Evolutionary conservation across 2,329 filamentous ascomycete genomes (phyloP), one percentile per base, ranked within the genome.

Genomic region (Claviceps sp.): DNA sequence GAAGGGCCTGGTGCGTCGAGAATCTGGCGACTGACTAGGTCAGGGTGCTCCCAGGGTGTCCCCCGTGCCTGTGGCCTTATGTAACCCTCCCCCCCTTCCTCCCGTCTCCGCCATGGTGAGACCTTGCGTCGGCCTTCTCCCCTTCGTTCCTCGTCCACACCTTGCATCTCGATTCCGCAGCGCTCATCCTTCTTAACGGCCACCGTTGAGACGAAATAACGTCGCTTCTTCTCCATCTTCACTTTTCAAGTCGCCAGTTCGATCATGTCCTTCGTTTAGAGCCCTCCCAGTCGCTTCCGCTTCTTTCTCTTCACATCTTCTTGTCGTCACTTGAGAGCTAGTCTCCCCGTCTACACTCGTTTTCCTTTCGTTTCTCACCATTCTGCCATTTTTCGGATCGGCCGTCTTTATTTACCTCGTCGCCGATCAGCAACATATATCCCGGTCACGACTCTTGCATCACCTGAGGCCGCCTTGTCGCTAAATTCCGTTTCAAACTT

Each of bases 181-280:
- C 34, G 44, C 14, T 16, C 51, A 49, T 45, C n/a, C 17, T 13
- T 44, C 47, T 53, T 53, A 52, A 56, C 53, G 52, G 50, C 42
- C 52, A 39, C 37, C 34, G 23, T 45, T 54, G 51, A 52, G 53
- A 54, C 53, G 50, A 48, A 54, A 43, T 38, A n/a, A 45, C 29
- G 9, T 38, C 42, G 22, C 23, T 52, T 56, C 50, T 53, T 54
- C 52, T 54, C 57, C 54, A 50, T 47, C 2, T 57, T 59, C 50
- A 52, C 17, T 29, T 34, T 39, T 13, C 43, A 43, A 47, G 49
- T 51, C 51, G 51, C 51, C 47, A 51, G 61, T 61, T 60, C 60
- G 65, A 68, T 61, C 56, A 68, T 69, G 66, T 66, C 60, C 60
- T 56, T 60, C 58, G 54, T 58, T 62, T 63, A 57, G 50, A 55